Evolutionary conservation across 2,329 filamentous ascomycete species (phyloP).

Genomic region (Colletotrichum navitas): DNA sequence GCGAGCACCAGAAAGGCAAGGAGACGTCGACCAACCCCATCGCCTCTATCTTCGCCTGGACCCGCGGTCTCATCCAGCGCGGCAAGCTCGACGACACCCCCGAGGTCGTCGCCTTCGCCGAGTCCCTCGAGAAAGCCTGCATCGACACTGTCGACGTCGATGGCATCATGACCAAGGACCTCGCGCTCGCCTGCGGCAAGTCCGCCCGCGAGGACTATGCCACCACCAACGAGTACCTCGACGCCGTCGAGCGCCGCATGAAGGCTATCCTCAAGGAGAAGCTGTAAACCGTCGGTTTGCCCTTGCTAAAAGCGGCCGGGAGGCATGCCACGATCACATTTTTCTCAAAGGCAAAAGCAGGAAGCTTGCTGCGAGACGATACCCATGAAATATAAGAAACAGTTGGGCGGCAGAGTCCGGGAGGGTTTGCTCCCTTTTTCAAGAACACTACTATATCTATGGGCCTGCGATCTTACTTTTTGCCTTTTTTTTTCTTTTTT

Average conservation of each 20-base stretch:
- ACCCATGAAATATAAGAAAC: neutral
- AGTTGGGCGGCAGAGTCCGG: neutral
- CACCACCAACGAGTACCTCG: constrained; percentile 91
- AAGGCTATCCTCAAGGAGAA: constrained; percentile 84
- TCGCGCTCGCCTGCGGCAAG: constrained; percentile 94
- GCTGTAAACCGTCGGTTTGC: constrained; percentile 71
- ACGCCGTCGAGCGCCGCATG: constrained; percentile 91
- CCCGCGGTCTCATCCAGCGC: constrained; percentile 91
- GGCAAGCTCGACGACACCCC: constrained; percentile 94
- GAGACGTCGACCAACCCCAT: constrained; percentile 99
- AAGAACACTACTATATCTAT: constrained; percentile 17
- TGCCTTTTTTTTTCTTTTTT: neutral
- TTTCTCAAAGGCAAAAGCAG: neutral
- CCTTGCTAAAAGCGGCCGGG: neutral
- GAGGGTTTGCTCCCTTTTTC: neutral
- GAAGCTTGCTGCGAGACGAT: neutral
- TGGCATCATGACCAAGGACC: constrained; percentile 98
- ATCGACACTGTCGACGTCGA: constrained; percentile 94
- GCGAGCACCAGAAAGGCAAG: constrained; percentile 97
- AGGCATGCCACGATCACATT: neutral
- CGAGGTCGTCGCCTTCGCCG: constrained; percentile 90
- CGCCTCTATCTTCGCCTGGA: constrained; percentile 99
- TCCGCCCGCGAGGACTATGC: constrained; percentile 87
- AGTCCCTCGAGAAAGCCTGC: constrained; percentile 92
- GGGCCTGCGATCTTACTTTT: constrained; percentile 26